phyloP scores from a whole-genome alignment of 2,329 filamentous ascomycete genomes.

The Ilyonectria sp. region DNA sequence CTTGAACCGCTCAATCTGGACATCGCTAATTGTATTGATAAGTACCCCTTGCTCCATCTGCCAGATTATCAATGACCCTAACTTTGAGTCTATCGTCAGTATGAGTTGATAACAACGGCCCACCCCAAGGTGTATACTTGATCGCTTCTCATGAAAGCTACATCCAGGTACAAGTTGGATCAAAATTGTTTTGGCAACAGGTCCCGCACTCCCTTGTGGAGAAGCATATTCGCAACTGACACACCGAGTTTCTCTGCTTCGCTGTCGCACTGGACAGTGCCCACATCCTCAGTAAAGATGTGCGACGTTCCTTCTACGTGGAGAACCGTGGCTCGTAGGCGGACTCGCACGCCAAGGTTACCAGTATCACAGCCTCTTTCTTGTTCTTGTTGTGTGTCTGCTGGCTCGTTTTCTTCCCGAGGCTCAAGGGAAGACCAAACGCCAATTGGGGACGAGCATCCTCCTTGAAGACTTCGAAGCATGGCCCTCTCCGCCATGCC shows the following conservation, averaged over 20 bases:
- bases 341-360: neutral
- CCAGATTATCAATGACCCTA: no score
- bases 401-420: neutral
- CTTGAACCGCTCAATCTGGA: no score
- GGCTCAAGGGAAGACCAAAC: neutral
- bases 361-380: neutral
- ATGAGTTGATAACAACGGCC: no score
- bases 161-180: neutral
- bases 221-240: neutral
- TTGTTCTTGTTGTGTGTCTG: neutral
- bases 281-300: neutral
- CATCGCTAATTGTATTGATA: no score
- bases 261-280: neutral
- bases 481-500: neutral
- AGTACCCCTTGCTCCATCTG: no score
- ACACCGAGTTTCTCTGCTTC: neutral
- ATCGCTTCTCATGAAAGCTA: neutral
- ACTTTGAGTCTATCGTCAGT: no score
- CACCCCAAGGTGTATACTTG: neutral
- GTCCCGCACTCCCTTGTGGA: neutral
- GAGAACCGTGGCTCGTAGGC: neutral
- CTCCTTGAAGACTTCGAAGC: conserved; percentile 1
- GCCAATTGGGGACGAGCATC: conserved; percentile 2
- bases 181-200: neutral
- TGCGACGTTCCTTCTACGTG: neutral